Conservation (phyloP, 1,139 yeast genomes). For the Pichia norvegensis region DNA sequence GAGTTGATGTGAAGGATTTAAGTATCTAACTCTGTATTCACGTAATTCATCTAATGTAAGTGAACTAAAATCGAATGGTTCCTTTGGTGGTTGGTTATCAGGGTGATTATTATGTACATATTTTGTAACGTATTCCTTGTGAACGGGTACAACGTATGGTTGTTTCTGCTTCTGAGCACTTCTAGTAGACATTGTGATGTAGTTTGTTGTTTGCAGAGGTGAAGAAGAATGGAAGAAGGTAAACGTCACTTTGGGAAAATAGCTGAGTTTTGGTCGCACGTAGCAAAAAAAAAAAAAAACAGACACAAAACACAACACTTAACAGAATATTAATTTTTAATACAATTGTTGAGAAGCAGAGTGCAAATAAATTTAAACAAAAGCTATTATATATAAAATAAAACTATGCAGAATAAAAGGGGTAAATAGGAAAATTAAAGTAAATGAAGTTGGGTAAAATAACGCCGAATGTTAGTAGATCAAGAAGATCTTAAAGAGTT, state of each 20-base stretch:
- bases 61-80: constrained; percentile 55
- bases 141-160: constrained; percentile 42
- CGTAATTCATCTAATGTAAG: constrained; percentile 49
- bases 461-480: too few relatives aligned
- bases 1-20: constrained; percentile 29
- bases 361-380: too few relatives aligned
- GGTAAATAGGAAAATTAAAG: too few relatives aligned
- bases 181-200: constrained; percentile 9
- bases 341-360: too few relatives aligned
- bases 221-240: background rate
- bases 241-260: background rate
- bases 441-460: too few relatives aligned
- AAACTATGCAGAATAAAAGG: too few relatives aligned
- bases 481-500: background rate
- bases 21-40: constrained; percentile 49
- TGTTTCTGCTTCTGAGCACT: constrained; percentile 14
- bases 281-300: too few relatives aligned
- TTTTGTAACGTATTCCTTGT: constrained; percentile 49
- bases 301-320: too few relatives aligned
- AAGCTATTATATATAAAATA: too few relatives aligned
- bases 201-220: too few relatives aligned
- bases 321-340: too few relatives aligned
- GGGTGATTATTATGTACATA: constrained; percentile 63
- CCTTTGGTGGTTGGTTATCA: constrained; percentile 38
- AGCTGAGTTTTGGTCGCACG: background rate